A percentile compares a stretch with the other conserved stretches of the same genome.
These are phyloP conservation scores for Butyriboletus loyo DNA, from an alignment of 768 basidiomycete species.

Conservation along the genomic window DNA sequence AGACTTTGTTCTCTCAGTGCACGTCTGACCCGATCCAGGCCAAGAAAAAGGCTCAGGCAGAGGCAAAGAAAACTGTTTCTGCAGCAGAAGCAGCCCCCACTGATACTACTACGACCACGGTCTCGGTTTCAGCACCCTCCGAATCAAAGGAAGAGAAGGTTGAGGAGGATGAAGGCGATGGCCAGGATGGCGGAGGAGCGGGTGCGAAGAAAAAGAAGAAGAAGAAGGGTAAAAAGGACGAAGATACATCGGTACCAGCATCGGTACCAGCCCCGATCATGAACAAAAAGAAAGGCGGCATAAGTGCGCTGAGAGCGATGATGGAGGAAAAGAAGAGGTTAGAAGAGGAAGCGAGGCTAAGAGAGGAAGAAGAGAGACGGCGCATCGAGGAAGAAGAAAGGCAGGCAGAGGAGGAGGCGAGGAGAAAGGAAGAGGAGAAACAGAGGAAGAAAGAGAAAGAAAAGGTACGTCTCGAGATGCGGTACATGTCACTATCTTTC, in stretches of 20 bases:
- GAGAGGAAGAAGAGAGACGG: constrained; percentile 73
- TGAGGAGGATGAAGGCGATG: constrained; percentile 67
- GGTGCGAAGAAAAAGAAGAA: constrained; percentile 83
- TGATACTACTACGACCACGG: constrained; percentile 14
- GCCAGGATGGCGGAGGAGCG: constrained; percentile 46
- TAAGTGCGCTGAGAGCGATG: constrained; percentile 82
- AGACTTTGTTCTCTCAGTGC: constrained; percentile 2
- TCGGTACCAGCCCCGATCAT: constrained; percentile 36
- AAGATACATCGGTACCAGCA: constrained; percentile 53
- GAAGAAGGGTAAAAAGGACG: constrained; percentile 73
- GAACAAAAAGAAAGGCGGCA: constrained; percentile 71
- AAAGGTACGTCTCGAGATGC: constrained; percentile 48
- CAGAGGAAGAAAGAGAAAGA: constrained; percentile 84
- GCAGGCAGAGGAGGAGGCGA: constrained; percentile 70
- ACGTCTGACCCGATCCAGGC: constrained; percentile 41
- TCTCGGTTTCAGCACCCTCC: constrained; percentile 23
- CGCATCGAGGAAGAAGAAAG: constrained; percentile 91
- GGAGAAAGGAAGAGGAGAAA: constrained; percentile 78
- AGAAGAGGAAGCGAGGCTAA: constrained; percentile 76
- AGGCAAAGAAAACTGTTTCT: constrained; percentile 63
- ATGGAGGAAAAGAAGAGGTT: constrained; percentile 90
- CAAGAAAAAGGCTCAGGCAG: constrained; percentile 81
- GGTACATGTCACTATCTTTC: neutral
- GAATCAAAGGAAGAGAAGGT: constrained; percentile 40
- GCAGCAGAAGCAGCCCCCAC: constrained; percentile 33